Base-by-base conservation (phyloP, 345 rosid genomes). In the Sisymbrium irio region DNA sequence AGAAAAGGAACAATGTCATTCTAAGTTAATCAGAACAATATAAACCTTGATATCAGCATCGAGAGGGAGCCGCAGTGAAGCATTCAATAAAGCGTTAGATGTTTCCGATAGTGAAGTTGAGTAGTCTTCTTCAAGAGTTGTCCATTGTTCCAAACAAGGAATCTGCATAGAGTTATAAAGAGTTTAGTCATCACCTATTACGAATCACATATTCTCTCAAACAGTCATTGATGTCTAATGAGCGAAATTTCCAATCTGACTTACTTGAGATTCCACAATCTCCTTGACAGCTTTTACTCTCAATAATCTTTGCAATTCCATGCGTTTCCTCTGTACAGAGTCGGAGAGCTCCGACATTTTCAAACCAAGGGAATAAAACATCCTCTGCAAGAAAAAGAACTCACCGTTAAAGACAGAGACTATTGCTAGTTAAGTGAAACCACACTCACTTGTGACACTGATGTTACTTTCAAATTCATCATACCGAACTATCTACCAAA, bases 121-220 rank as follows among this genome's bases (percentile, higher is more conserved):
- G 60, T 85, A 87, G n/a, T 83, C 95, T 7, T 30, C 85, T 82
- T 86, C 86, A 19, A 86, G 19, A 0, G 40, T 73, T 13, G 81
- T 78, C 98, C 96, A 93, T 72, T 80, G 83, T 17, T 90, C 97
- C 67, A 93, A 83, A 76, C 73, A 80, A 7, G 97, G 97, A 85
- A 85, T 84, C 97, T 93, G 46, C 61, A 77, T 61, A 61, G 65
- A 76, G 50, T 51, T 44, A 37, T 2, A 37, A 50, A 35, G 46
- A 66, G 39, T 47, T 39, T 50, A 62, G 64, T 19, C 46, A 41
- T 28, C 36, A 54, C 35, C 7, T 35, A 6, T 35, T 17, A 17
- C 37, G 17, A 22, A 27, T 25, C 17, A 55, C 5, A 32, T 1
- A 27, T 27, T 27, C 3, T 27, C 28, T 27, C 28, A 27, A 17